Evolutionary conservation across 352 stramenopile species (phyloP).

Genomic region (Phytophthora tentaculata): DNA sequence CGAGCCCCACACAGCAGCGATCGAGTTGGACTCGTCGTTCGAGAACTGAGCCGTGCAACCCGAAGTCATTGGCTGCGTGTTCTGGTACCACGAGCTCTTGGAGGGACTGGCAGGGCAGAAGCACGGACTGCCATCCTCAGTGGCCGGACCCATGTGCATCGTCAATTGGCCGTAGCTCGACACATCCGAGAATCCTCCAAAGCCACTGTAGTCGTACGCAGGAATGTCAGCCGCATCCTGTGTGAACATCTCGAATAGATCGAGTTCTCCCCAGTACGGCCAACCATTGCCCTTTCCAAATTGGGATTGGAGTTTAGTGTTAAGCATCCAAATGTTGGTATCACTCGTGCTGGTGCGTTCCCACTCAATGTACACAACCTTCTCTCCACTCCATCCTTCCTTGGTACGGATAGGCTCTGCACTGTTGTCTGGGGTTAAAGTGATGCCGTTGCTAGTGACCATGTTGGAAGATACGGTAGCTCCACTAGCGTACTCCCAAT

Average conservation of each 20-base stretch:
- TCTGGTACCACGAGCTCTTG: constrained; percentile 65
- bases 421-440: constrained; percentile 56
- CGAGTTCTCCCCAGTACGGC: constrained; percentile 79
- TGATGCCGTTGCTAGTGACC: constrained; percentile 61
- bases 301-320: constrained; percentile 73
- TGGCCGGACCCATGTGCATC: constrained; percentile 70
- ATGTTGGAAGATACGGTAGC: constrained; percentile 43
- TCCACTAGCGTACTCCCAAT: constrained; percentile 69
- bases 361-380: constrained; percentile 80
- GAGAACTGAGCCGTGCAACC: constrained; percentile 75
- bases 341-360: constrained; percentile 63
- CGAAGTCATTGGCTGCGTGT: constrained; percentile 65
- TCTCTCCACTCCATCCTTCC: constrained; percentile 70
- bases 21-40: constrained; percentile 62
- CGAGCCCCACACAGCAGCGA: constrained; percentile 68
- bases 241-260: constrained; percentile 89
- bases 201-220: constrained; percentile 60
- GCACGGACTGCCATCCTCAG: constrained; percentile 49
- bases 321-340: constrained; percentile 89
- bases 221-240: constrained; percentile 51
- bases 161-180: constrained; percentile 74
- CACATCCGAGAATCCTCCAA: constrained; percentile 40
- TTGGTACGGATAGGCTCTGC: constrained; percentile 66
- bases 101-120: constrained; percentile 57
- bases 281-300: constrained; percentile 65